Conservation (phyloP, 2,329 filamentous ascomycete genomes). For the Cladophialophora carrionii region DNA sequence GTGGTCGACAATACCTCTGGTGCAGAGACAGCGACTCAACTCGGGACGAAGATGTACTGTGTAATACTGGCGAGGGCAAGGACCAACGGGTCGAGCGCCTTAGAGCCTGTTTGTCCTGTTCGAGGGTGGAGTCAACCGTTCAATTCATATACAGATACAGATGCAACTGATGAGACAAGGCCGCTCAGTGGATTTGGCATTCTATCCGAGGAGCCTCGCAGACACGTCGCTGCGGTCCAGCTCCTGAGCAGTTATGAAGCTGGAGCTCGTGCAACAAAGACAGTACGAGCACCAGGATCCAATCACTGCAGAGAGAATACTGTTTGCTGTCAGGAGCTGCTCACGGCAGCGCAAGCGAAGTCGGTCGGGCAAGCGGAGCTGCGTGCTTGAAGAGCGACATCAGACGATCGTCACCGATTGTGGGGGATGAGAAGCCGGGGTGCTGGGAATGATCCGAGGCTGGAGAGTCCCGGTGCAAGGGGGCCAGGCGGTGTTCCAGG, state of each 20-base stretch:
- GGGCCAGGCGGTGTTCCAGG: neutral
- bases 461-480: neutral
- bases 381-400: neutral
- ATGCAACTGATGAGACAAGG: constrained; percentile 1
- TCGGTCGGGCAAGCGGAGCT: constrained; percentile 15
- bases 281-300: neutral
- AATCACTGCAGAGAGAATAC: neutral
- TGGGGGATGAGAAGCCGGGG: constrained; percentile 3
- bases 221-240: neutral
- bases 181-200: neutral
- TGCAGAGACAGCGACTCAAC: neutral
- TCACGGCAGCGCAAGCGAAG: constrained; percentile 5
- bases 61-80: neutral
- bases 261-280: constrained; percentile 3
- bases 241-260: neutral
- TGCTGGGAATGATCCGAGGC: neutral
- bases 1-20: neutral
- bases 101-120: neutral
- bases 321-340: neutral
- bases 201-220: constrained; percentile 7
- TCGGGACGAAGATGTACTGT: neutral
- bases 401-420: neutral
- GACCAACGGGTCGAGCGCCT: neutral
- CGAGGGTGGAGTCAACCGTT: neutral
- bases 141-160: neutral